Conservation (phyloP, 805 yeast species). For the Wickerhamiella sorbophila region DNA sequence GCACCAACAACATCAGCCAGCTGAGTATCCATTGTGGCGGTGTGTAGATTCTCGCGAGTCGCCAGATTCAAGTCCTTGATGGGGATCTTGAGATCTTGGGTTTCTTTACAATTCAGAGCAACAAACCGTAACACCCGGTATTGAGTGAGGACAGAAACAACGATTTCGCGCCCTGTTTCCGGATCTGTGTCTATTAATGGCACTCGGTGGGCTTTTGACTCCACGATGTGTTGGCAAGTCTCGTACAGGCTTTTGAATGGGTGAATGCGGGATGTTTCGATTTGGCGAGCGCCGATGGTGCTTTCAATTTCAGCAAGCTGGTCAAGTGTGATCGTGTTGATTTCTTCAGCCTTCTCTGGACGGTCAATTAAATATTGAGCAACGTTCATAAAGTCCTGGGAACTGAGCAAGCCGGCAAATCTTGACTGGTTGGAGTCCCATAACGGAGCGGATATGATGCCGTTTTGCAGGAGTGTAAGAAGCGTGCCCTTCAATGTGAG, state of each 20-base stretch:
- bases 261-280: slow-evolving; percentile 77
- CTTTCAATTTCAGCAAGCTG: slow-evolving; percentile 78
- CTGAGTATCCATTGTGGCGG: slow-evolving; percentile 81
- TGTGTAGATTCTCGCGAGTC: slow-evolving; percentile 37
- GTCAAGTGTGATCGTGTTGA: slow-evolving; percentile 71
- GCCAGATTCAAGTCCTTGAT: slow-evolving; percentile 54
- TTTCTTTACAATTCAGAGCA: slow-evolving; percentile 89
- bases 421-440: slow-evolving; percentile 85
- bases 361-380: slow-evolving; percentile 80
- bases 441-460: slow-evolving; percentile 89
- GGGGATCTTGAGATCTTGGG: slow-evolving; percentile 66
- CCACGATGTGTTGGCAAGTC: slow-evolving; percentile 85
- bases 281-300: slow-evolving; percentile 71
- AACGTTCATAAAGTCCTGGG: slow-evolving; percentile 86
- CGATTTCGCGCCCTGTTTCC: slow-evolving; percentile 82
- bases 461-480: slow-evolving; percentile 79
- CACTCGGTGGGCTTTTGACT: slow-evolving; percentile 78
- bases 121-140: slow-evolving; percentile 92
- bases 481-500: slow-evolving; percentile 78
- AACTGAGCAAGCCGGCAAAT: slow-evolving; percentile 88
- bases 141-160: slow-evolving; percentile 88
- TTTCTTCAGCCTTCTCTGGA: slow-evolving; percentile 77
- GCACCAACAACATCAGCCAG: slow-evolving; percentile 84
- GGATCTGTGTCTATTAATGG: slow-evolving; percentile 92
- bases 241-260: slow-evolving; percentile 83